phyloP scores from a whole-genome alignment of 2,329 filamentous ascomycete genomes.

The Akanthomyces dipterigenus region DNA sequence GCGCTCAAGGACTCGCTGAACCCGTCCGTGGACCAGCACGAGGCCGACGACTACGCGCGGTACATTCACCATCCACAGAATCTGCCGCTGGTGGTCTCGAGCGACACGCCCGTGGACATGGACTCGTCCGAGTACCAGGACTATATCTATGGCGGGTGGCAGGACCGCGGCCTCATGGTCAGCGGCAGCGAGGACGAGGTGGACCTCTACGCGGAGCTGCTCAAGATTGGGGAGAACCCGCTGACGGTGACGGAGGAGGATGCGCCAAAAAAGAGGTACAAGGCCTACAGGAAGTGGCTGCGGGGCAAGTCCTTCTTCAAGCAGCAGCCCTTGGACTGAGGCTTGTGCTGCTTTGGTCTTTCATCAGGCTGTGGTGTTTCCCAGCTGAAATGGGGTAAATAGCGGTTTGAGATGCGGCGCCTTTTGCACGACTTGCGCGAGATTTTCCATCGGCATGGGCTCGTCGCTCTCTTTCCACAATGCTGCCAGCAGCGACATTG shows the following conservation, averaged over 20 bases:
- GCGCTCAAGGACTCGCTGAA: constrained; percentile 81
- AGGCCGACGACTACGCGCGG: constrained; percentile 78
- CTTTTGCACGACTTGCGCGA: constrained; percentile 11
- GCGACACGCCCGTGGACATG: constrained; percentile 54
- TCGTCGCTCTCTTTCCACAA: constrained; percentile 13
- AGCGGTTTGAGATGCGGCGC: constrained; percentile 19
- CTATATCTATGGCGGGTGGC: constrained; percentile 65
- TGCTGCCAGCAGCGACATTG: constrained; percentile 29
- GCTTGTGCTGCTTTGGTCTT: not conserved
- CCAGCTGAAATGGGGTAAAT: constrained; percentile 10
- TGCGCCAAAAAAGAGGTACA: constrained; percentile 86
- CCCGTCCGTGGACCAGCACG: constrained; percentile 67
- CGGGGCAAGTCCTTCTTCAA: constrained; percentile 94
- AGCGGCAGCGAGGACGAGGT: constrained; percentile 40
- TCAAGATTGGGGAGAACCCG: constrained; percentile 73
- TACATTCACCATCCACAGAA: constrained; percentile 88
- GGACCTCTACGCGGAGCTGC: constrained; percentile 65
- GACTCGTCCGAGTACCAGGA: constrained; percentile 66
- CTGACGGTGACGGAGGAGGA: constrained; percentile 86
- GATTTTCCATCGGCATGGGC: not conserved
- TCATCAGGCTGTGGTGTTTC: not conserved
- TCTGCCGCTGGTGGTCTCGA: constrained; percentile 73
- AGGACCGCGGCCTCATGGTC: constrained; percentile 50
- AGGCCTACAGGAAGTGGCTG: constrained; percentile 93
- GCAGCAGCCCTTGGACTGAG: constrained; percentile 62